phyloP scores from a whole-genome alignment of 1,284 basidiomycete genomes.

The Ustilago nuda region DNA sequence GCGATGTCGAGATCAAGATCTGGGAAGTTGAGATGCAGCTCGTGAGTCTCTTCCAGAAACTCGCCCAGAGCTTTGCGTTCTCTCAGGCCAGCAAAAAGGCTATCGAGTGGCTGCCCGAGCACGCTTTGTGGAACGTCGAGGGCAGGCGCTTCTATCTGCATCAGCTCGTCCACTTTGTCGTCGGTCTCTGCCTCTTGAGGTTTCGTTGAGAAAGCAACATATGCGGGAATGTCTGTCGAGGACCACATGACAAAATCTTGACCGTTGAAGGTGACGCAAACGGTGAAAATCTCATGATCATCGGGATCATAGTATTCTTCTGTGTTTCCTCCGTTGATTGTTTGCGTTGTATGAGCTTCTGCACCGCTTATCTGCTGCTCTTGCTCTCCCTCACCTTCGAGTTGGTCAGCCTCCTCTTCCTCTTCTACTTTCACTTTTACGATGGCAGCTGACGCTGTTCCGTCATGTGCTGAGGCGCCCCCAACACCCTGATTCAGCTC shows the following conservation, averaged over 20 bases:
- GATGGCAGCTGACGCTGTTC: background rate
- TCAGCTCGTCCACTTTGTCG: constrained; percentile 14
- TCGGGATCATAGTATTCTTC: constrained; percentile 17
- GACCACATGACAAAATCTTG: constrained; percentile 65
- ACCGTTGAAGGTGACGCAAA: constrained; percentile 62
- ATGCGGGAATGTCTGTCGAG: constrained; percentile 32
- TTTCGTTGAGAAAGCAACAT: constrained; percentile 7
- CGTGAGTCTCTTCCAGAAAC: constrained; percentile 65
- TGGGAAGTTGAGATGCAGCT: constrained; percentile 56
- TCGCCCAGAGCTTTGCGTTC: constrained; percentile 63
- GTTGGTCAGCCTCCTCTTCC: constrained; percentile 12
- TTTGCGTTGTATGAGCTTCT: constrained; percentile 10
- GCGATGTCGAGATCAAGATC: constrained; percentile 59
- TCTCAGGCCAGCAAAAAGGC: constrained; percentile 58
- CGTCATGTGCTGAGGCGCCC: background rate
- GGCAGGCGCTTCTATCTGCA: constrained; percentile 54
- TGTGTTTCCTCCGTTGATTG: background rate
- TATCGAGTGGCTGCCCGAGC: constrained; percentile 61
- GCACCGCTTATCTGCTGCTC: background rate
- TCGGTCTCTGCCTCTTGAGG: background rate
- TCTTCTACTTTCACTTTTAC: background rate
- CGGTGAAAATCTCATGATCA: constrained; percentile 17
- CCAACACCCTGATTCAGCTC: constrained; percentile 6
- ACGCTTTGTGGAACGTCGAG: constrained; percentile 46
- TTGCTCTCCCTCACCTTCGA: constrained; percentile 8